Evolutionary conservation across 495 filamentous ascomycete species (phyloP).

Genomic region (Aspergillus hancockii): DNA sequence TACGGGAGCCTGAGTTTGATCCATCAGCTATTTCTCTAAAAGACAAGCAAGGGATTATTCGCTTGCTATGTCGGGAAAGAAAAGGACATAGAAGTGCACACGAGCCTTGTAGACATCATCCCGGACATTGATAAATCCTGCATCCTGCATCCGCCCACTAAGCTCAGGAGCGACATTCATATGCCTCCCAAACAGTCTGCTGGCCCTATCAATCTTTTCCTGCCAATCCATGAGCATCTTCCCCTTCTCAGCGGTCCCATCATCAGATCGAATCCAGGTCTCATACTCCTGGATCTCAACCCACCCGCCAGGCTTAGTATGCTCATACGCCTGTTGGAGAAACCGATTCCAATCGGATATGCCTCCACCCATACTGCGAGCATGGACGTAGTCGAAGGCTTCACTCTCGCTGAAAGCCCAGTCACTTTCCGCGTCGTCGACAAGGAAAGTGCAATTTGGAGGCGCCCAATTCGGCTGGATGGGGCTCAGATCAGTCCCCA

Average conservation of each 20-base stretch:
- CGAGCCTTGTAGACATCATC: conserved; percentile 46
- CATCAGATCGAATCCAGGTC: conserved; percentile 33
- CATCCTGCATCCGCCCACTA: conserved; percentile 27
- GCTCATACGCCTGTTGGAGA: conserved; percentile 33
- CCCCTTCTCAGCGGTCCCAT: conserved; percentile 35
- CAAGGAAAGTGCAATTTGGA: conserved; percentile 49
- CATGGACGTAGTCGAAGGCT: conserved; percentile 50
- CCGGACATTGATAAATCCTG: conserved; percentile 37
- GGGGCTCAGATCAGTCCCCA: conserved; percentile 65
- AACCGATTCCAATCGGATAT: conserved; percentile 49
- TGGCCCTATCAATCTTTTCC: conserved; percentile 31
- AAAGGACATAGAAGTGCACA: conserved; percentile 1
- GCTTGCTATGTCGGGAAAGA: background rate
- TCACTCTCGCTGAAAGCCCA: conserved; percentile 47
- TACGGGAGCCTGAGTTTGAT: conserved; percentile 35
- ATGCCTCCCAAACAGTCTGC: conserved; percentile 39
- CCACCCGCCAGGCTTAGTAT: conserved; percentile 56
- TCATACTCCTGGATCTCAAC: conserved; percentile 58
- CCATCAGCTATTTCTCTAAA: background rate
- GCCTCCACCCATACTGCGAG: conserved; percentile 45
- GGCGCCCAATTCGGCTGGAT: conserved; percentile 54
- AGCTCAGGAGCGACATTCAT: conserved; percentile 36
- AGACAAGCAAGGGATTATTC: background rate
- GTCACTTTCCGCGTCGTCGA: conserved; percentile 52
- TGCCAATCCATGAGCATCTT: conserved; percentile 28